Conservation (phyloP, 768 basidiomycete genomes). For the Porpolomopsis calyptriformis region DNA sequence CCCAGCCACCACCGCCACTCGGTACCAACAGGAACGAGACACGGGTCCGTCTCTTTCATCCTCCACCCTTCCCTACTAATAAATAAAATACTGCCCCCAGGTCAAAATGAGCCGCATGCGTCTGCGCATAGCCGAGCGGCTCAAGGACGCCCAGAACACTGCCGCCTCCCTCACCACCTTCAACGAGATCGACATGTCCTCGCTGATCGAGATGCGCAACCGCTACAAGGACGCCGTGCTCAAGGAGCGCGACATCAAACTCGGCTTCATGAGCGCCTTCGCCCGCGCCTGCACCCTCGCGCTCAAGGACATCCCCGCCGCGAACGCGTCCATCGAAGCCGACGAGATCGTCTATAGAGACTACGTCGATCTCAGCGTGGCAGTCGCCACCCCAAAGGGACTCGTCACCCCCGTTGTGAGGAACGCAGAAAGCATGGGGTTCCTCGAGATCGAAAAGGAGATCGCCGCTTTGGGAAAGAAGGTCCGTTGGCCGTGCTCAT, state of each 20-base stretch:
- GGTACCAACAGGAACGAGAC: too few relatives aligned
- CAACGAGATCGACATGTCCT: slow-evolving; percentile 99
- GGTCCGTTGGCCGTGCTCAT: slow-evolving; percentile 26
- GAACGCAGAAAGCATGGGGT: slow-evolving; percentile 77
- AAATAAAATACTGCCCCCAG: slow-evolving; percentile 32
- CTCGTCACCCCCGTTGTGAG: slow-evolving; percentile 93
- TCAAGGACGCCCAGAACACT: slow-evolving; percentile 96
- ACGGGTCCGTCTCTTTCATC: too few relatives aligned
- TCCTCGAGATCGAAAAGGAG: slow-evolving; percentile 88
- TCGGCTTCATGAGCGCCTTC: slow-evolving; percentile 98
- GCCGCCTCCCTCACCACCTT: slow-evolving; percentile 97
- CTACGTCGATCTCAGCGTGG: slow-evolving; percentile 89
- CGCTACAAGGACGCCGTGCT: slow-evolving; percentile 87
- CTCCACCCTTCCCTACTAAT: too few relatives aligned
- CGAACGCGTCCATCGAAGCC: slow-evolving; percentile 90
- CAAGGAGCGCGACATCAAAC: slow-evolving; percentile 89
- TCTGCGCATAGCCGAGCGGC: slow-evolving; percentile 88
- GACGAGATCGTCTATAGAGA: slow-evolving; percentile 90
- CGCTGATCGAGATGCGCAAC: slow-evolving; percentile 84
- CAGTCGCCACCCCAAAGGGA: slow-evolving; percentile 95
- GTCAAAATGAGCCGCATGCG: slow-evolving; percentile 99
- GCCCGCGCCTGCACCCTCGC: slow-evolving; percentile 78
- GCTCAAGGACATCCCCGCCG: slow-evolving; percentile 83
- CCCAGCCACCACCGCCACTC: slow-evolving; percentile 33
- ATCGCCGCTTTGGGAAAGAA: slow-evolving; percentile 88